phyloP scores from a whole-genome alignment of 768 basidiomycete genomes.

The Ramaria sp. region DNA sequence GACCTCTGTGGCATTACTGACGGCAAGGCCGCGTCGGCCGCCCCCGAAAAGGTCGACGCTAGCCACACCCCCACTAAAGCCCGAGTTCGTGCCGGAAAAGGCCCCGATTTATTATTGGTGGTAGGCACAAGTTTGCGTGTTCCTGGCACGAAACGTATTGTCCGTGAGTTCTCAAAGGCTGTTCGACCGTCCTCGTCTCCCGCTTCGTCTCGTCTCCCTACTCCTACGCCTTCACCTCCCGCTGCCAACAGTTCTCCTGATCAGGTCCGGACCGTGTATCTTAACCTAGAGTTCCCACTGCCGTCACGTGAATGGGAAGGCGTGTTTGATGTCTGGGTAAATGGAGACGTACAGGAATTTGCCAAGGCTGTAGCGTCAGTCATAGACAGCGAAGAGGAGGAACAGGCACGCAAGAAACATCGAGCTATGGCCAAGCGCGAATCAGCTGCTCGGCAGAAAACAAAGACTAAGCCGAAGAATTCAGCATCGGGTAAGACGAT shows the following conservation, averaged over 20 bases:
- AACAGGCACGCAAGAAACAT: neutral
- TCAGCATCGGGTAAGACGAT: neutral
- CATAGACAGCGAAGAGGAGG: constrained; percentile 24
- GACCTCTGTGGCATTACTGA: constrained; percentile 58
- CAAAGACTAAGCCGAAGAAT: neutral
- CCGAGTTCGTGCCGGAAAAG: constrained; percentile 27
- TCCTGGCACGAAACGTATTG: constrained; percentile 86
- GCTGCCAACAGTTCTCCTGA: constrained; percentile 14
- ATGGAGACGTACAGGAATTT: constrained; percentile 81
- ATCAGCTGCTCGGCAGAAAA: neutral
- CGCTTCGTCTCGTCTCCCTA: neutral
- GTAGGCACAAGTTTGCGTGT: constrained; percentile 86
- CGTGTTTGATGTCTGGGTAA: constrained; percentile 83
- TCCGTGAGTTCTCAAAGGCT: constrained; percentile 78
- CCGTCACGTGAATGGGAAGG: constrained; percentile 83
- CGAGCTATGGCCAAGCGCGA: neutral
- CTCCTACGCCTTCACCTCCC: constrained; percentile 32
- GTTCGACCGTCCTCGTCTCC: constrained; percentile 22
- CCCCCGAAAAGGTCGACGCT: constrained; percentile 14
- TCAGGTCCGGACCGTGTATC: constrained; percentile 59
- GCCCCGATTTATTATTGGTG: constrained; percentile 78
- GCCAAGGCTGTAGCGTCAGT: constrained; percentile 49
- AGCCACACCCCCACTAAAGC: constrained; percentile 14
- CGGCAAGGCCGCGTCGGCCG: neutral
- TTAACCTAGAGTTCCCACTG: constrained; percentile 81